Percentiles rank a stretch among this genome's conserved stretches.
Evolutionary conservation across 805 yeast species (phyloP).

Genomic region (Blastobotrys americana): DNA sequence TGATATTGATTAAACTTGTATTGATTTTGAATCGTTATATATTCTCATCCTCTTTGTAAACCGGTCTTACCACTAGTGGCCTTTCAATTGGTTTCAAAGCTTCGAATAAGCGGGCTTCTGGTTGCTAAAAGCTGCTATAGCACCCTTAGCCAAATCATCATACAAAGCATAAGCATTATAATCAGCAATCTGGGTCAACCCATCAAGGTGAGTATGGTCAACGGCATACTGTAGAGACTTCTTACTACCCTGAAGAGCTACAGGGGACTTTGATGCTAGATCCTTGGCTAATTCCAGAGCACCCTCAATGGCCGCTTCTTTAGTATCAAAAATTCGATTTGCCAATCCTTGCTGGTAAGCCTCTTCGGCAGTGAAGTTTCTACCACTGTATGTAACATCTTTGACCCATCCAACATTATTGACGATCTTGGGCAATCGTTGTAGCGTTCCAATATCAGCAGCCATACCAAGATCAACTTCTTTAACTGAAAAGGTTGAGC

Average conservation of each 20-base stretch:
- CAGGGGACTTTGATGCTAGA: conserved; percentile 43
- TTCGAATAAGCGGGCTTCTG: conserved; percentile 27
- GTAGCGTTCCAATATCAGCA: conserved; percentile 74
- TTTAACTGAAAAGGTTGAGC: conserved; percentile 49
- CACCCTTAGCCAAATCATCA: conserved; percentile 28
- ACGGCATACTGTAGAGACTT: conserved; percentile 40
- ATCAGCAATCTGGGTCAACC: conserved; percentile 46
- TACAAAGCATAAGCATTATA: conserved; percentile 41
- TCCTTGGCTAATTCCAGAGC: conserved; percentile 45
- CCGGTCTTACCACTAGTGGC: background rate
- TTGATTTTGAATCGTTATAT: no score
- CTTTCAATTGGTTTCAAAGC: conserved; percentile 12
- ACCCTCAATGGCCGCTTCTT: conserved; percentile 41
- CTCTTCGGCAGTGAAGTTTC: conserved; percentile 45
- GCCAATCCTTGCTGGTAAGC: conserved; percentile 53
- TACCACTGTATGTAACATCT: conserved; percentile 58
- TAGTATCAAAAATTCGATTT: conserved; percentile 38
- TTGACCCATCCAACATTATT: conserved; percentile 51
- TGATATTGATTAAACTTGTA: no score
- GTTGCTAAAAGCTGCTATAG: conserved; percentile 25
- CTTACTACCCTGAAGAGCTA: conserved; percentile 64
- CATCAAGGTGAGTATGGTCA: conserved; percentile 37
- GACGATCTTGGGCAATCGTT: conserved; percentile 50
- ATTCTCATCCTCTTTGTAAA: no score
- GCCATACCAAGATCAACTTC: conserved; percentile 69